phyloP scores from a whole-genome alignment of 1,284 basidiomycete species.

The Naganishia albida region DNA sequence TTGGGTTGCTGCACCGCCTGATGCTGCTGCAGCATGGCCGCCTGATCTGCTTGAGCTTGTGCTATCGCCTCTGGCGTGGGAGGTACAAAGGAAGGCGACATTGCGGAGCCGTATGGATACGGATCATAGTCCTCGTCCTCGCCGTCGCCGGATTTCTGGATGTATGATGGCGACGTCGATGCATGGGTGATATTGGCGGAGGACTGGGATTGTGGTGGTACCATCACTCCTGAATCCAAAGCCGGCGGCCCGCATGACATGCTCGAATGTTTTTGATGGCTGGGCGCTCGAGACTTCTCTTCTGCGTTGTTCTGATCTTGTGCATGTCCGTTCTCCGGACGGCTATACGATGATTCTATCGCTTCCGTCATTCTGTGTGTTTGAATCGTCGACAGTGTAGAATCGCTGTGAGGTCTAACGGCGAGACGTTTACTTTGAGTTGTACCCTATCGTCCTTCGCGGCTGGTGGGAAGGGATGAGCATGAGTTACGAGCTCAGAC shows the following conservation, averaged over 20 bases:
- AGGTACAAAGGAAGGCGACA: constrained; percentile 20
- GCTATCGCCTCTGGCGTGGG: constrained; percentile 6
- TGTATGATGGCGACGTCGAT: constrained; percentile 4
- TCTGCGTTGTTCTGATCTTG: not conserved
- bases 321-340: not conserved
- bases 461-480: not conserved
- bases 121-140: constrained; percentile 27
- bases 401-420: not conserved
- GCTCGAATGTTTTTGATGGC: constrained; percentile 3
- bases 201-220: not conserved
- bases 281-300: not conserved
- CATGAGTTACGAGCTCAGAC: not conserved
- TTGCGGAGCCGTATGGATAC: constrained; percentile 17
- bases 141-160: constrained; percentile 8
- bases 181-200: not conserved
- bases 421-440: not conserved
- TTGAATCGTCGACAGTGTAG: not conserved
- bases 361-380: constrained; percentile 8
- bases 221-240: constrained; percentile 3
- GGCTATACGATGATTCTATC: not conserved
- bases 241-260: not conserved
- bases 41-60: constrained; percentile 14
- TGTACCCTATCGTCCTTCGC: constrained; percentile 1
- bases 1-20: constrained; percentile 26
- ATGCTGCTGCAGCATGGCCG: constrained; percentile 21